These are phyloP conservation scores for Astragalus membranaceus DNA, from an alignment of 306 rosid species.

Conservation along the genomic window DNA sequence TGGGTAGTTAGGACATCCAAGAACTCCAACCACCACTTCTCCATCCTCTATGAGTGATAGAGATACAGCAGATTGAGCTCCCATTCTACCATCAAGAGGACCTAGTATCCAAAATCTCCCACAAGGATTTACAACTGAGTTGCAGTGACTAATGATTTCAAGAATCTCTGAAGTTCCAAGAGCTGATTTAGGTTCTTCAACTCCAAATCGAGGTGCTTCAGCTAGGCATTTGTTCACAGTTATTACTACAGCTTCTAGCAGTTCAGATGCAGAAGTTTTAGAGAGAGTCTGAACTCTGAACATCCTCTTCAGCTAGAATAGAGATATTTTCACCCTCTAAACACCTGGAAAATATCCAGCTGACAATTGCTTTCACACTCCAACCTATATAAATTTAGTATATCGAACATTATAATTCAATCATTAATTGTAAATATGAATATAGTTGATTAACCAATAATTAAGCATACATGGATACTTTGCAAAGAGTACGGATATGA, in stretches of 20 bases:
- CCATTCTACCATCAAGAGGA: slow-evolving; percentile 68
- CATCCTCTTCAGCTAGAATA: slow-evolving; percentile 73
- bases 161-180: slow-evolving; percentile 61
- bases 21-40: slow-evolving; percentile 75
- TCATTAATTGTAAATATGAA: neutral
- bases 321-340: slow-evolving; percentile 55
- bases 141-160: slow-evolving; percentile 66
- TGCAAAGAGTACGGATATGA: too few species aligned
- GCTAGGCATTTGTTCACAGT: slow-evolving; percentile 68
- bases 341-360: slow-evolving; percentile 59
- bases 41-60: slow-evolving; percentile 80
- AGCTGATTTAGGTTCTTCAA: slow-evolving; percentile 44
- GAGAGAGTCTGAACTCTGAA: slow-evolving; percentile 53
- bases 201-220: slow-evolving; percentile 67
- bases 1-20: slow-evolving; percentile 94
- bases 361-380: slow-evolving; percentile 85
- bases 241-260: slow-evolving; percentile 53
- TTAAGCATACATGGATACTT: too few species aligned
- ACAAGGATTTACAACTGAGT: slow-evolving; percentile 45
- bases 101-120: slow-evolving; percentile 80
- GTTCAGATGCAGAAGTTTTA: slow-evolving; percentile 40
- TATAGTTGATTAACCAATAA: too few species aligned
- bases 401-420: slow-evolving; percentile 13
- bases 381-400: slow-evolving; percentile 47
- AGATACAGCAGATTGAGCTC: slow-evolving; percentile 81